Percentiles rank a stretch among this genome's conserved stretches.
Evolutionary conservation across 139 green algal species (phyloP).

Genomic region (Chlorella sp.): DNA sequence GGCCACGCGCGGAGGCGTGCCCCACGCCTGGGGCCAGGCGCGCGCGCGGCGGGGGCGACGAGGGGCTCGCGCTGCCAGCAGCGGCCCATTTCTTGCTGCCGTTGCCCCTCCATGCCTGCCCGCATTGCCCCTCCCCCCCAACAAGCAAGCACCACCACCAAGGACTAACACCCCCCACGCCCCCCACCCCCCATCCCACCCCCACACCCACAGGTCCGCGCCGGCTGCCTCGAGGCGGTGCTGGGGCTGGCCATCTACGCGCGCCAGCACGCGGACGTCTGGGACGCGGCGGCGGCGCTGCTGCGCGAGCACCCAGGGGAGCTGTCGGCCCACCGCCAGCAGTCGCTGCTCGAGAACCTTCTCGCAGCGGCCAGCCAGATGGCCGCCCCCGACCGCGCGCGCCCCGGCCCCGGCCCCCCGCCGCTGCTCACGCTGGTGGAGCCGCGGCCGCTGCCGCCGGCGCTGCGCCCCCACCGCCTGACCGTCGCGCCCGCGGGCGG

Average conservation of each 20-base stretch:
- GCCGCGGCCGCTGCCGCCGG: constrained; percentile 19
- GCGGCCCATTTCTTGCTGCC: too few species aligned
- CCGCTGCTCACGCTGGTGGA: constrained; percentile 47
- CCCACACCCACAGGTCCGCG: constrained; percentile 32
- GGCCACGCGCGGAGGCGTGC: constrained; percentile 34
- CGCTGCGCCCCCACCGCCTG: constrained; percentile 12
- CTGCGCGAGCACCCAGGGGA: constrained; percentile 60
- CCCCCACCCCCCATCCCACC: too few species aligned
- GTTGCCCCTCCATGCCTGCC: too few species aligned
- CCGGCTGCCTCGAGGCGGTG: constrained; percentile 53
- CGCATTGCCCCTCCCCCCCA: too few species aligned
- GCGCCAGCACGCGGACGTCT: constrained; percentile 61
- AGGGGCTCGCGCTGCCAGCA: too few species aligned
- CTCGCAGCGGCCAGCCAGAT: constrained; percentile 52
- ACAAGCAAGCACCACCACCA: too few species aligned
- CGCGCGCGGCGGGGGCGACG: too few species aligned
- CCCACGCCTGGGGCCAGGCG: constrained; percentile 31
- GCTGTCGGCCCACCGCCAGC: constrained; percentile 51
- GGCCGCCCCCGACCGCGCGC: constrained; percentile 20
- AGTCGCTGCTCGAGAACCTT: constrained; percentile 58
- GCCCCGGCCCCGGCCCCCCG: constrained; percentile 30
- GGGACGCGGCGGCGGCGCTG: constrained; percentile 70
- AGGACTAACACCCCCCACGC: too few species aligned
- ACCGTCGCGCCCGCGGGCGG: not conserved
- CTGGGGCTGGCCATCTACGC: constrained; percentile 55